These are phyloP conservation scores for Phytopythium cucurbitacearum DNA, from an alignment of 352 stramenopile genomes.

Conservation along the genomic window DNA sequence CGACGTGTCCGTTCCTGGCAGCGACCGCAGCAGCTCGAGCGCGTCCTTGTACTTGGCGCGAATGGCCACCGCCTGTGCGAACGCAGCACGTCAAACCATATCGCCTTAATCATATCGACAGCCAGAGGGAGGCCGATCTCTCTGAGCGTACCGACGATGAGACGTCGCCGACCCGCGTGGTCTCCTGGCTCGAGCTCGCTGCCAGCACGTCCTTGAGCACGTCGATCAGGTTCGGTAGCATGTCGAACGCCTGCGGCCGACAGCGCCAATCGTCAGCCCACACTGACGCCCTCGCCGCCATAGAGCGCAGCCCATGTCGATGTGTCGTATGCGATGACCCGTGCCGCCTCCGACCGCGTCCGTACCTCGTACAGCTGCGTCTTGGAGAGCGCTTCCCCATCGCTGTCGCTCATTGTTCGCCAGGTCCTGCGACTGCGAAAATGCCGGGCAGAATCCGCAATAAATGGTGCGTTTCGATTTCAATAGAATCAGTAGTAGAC, in stretches of 20 bases:
- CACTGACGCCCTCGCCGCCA: too few species aligned
- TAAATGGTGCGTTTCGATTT: too few species aligned
- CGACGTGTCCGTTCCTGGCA: constrained; percentile 73
- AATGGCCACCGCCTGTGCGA: constrained; percentile 52
- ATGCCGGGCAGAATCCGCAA: too few species aligned
- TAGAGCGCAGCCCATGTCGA: too few species aligned
- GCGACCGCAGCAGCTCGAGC: constrained; percentile 57
- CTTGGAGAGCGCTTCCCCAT: constrained; percentile 43
- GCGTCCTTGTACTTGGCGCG: constrained; percentile 76
- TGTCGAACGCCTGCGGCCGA: constrained; percentile 56
- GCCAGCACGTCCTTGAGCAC: constrained; percentile 82
- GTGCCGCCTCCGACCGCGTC: too few species aligned
- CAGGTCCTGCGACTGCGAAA: constrained; percentile 1
- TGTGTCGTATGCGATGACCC: too few species aligned
- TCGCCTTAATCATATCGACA: neutral
- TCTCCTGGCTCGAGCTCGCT: constrained; percentile 69
- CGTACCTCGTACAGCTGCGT: constrained; percentile 63
- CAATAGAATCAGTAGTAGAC: neutral
- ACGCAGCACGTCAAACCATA: neutral
- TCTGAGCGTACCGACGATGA: constrained; percentile 53
- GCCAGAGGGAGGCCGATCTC: neutral
- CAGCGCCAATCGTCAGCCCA: neutral
- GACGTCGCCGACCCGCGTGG: constrained; percentile 72
- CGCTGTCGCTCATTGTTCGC: constrained; percentile 27
- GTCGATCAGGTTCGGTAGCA: constrained; percentile 80